These are phyloP conservation scores for Penicillium sp. DNA, from an alignment of 2,329 filamentous ascomycete species.

Conservation along the genomic window DNA sequence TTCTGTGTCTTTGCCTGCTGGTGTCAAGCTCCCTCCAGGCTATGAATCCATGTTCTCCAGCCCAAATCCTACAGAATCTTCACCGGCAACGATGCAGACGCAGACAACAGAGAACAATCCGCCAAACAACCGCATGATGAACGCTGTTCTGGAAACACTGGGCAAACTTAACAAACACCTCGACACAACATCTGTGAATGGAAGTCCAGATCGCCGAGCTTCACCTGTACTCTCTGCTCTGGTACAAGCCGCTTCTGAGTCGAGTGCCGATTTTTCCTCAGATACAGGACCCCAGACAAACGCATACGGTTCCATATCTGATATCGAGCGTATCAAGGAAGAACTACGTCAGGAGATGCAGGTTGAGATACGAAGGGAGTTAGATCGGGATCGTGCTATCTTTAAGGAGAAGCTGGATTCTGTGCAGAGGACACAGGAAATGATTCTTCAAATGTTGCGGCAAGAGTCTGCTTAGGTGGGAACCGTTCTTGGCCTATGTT, in stretches of 20 bases:
- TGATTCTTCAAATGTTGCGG: slow-evolving; percentile 43
- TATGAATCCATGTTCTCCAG: slow-evolving; percentile 42
- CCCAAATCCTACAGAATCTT: slow-evolving; percentile 1
- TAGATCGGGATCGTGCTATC: slow-evolving; percentile 33
- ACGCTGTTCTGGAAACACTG: slow-evolving; percentile 38
- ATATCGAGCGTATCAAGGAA: slow-evolving; percentile 30
- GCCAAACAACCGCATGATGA: slow-evolving; percentile 28
- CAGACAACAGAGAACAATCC: slow-evolving; percentile 2
- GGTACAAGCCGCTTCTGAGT: slow-evolving; percentile 16
- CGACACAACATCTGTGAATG: slow-evolving; percentile 24
- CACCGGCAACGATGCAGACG: background rate
- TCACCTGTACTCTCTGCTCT: slow-evolving; percentile 28
- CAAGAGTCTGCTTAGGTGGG: slow-evolving; percentile 32
- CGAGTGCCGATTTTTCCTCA: background rate
- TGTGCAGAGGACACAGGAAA: slow-evolving; percentile 41
- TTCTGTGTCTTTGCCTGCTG: slow-evolving; percentile 1
- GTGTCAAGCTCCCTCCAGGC: slow-evolving; percentile 34
- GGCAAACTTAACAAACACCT: slow-evolving; percentile 40
- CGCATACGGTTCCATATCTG: background rate
- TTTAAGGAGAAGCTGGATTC: slow-evolving; percentile 39
- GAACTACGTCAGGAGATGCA: slow-evolving; percentile 37
- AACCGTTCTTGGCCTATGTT: background rate
- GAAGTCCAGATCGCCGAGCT: slow-evolving; percentile 13
- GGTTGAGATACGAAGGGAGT: slow-evolving; percentile 33
- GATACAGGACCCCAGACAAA: background rate